Conservation (phyloP, 116 monocot genomes). For the Cymodocea nodosa region DNA sequence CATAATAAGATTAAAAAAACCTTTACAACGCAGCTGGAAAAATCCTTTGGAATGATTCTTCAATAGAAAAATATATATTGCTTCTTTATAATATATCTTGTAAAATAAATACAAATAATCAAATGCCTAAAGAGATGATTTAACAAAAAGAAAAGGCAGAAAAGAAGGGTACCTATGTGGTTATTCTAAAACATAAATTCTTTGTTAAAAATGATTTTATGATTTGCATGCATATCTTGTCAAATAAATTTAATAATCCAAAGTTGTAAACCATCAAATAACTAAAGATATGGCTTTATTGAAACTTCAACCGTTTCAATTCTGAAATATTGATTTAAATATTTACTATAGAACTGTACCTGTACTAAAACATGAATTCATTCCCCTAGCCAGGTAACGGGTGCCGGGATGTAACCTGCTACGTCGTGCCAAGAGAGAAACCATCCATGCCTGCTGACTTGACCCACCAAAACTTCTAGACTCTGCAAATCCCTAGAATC, state of each 20-base stretch:
- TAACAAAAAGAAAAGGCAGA: neutral
- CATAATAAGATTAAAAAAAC: too few relatives aligned
- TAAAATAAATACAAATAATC: too few relatives aligned
- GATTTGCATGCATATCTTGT: too few relatives aligned
- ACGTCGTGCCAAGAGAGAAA: constrained; percentile 85
- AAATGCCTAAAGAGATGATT: too few relatives aligned
- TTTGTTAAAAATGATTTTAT: too few relatives aligned
- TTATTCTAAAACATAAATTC: constrained; percentile 60
- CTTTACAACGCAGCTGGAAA: too few relatives aligned
- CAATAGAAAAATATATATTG: too few relatives aligned
- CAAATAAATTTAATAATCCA: too few relatives aligned
- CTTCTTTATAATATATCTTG: too few relatives aligned
- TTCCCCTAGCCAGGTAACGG: constrained; percentile 91
- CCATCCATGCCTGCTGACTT: constrained; percentile 35
- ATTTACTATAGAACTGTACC: constrained; percentile 22
- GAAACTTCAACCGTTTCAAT: neutral
- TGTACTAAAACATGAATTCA: constrained; percentile 95
- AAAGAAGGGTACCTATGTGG: constrained; percentile 44
- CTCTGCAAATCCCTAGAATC: constrained; percentile 90
- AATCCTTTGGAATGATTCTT: constrained; percentile 13
- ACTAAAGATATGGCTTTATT: too few relatives aligned
- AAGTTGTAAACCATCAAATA: too few relatives aligned
- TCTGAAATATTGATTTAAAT: neutral
- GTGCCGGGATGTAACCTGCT: constrained; percentile 99
- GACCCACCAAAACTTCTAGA: constrained; percentile 50